Conservation (phyloP, 106 monocot species). For the Xerophyta viscosa region DNA sequence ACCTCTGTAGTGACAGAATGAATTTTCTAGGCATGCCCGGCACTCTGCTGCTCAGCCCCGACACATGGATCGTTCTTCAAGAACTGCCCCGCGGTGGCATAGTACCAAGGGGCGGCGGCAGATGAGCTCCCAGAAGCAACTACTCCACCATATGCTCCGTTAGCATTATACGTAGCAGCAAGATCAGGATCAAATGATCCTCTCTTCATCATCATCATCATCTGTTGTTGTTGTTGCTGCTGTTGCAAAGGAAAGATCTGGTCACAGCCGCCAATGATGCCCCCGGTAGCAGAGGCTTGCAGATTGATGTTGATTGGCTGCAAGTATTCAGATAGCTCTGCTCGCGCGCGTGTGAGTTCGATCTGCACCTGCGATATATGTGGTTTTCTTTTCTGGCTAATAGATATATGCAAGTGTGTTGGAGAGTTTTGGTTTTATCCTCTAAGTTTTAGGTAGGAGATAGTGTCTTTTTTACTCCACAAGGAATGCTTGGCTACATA, state of each 20-base stretch:
- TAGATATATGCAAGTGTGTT: too few species aligned
- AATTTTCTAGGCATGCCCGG: too few species aligned
- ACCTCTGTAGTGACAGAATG: too few species aligned
- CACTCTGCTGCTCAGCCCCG: too few species aligned
- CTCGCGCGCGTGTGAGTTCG: slow-evolving; percentile 48
- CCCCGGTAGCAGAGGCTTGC: not conserved
- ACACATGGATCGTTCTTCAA: slow-evolving; percentile 27
- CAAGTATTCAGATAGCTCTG: slow-evolving; percentile 70
- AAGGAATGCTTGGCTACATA: too few species aligned
- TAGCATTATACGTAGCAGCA: slow-evolving; percentile 21
- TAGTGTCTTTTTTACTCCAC: too few species aligned
- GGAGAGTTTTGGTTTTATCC: too few species aligned
- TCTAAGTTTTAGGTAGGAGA: too few species aligned
- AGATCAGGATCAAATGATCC: slow-evolving; percentile 20
- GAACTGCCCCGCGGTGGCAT: slow-evolving; percentile 19
- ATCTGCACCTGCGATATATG: slow-evolving; percentile 64
- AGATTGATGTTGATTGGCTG: slow-evolving; percentile 1
- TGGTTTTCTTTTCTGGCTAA: too few species aligned
- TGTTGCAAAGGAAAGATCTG: slow-evolving; percentile 3
- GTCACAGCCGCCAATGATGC: slow-evolving; percentile 8
- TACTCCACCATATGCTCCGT: too few species aligned
- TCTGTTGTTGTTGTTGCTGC: not conserved
- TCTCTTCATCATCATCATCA: slow-evolving; percentile 22
- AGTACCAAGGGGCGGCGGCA: slow-evolving; percentile 13
- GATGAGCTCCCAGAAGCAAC: too few species aligned